These are phyloP conservation scores for Prinsepia uniflora DNA, from an alignment of 306 rosid species.

Conservation along the genomic window DNA sequence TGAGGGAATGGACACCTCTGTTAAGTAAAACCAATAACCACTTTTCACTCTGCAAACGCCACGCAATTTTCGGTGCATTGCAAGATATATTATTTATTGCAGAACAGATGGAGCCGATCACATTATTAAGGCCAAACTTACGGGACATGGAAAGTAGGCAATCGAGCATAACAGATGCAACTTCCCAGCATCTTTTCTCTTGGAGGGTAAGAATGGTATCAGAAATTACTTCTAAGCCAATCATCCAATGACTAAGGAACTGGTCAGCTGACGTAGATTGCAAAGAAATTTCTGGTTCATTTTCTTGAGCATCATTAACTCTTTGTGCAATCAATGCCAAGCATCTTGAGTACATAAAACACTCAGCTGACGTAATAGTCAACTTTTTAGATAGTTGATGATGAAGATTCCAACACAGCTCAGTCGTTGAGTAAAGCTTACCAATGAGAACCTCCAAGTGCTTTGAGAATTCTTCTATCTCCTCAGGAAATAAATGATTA, in stretches of 20 bases:
- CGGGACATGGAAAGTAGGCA: constrained; percentile 60
- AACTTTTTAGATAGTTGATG: constrained; percentile 67
- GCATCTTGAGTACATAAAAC: constrained; percentile 60
- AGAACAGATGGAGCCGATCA: constrained; percentile 54
- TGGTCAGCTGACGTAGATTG: constrained; percentile 39
- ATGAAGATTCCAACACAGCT: constrained; percentile 81
- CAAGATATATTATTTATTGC: constrained; percentile 56
- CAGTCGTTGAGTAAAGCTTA: constrained; percentile 60
- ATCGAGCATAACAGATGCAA: constrained; percentile 75
- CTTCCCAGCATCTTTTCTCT: constrained; percentile 82
- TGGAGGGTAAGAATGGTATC: constrained; percentile 56
- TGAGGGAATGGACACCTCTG: constrained; percentile 51
- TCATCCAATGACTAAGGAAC: constrained; percentile 47
- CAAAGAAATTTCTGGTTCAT: constrained; percentile 48
- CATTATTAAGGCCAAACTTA: constrained; percentile 50
- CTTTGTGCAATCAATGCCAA: constrained; percentile 50
- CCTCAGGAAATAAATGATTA: constrained; percentile 39
- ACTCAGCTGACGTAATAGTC: constrained; percentile 56
- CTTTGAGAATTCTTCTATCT: constrained; percentile 57
- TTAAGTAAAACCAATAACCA: constrained; percentile 54
- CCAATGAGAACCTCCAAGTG: constrained; percentile 60
- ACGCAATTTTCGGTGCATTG: constrained; percentile 69
- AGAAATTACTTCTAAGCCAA: constrained; percentile 62
- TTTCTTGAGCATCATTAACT: constrained; percentile 38
- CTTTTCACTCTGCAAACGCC: constrained; percentile 83